phyloP scores from a whole-genome alignment of 2,329 filamentous ascomycete genomes.

The Xylaria polymorpha region DNA sequence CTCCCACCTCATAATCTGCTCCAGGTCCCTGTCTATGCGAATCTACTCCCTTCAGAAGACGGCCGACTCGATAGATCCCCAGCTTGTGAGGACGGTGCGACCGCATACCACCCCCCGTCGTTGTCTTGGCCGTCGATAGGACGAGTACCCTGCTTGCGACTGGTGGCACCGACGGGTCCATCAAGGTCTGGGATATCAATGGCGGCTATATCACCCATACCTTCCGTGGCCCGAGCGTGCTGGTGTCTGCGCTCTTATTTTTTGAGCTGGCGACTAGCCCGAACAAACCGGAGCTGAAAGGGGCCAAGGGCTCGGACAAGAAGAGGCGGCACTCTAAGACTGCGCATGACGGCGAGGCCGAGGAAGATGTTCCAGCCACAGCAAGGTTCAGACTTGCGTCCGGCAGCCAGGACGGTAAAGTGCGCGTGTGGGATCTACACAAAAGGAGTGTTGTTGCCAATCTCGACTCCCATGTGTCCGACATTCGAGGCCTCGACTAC shows the following conservation, averaged over 20 bases:
- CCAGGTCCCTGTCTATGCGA: constrained; percentile 94
- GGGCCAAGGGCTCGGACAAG: constrained; percentile 55
- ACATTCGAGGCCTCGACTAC: constrained; percentile 89
- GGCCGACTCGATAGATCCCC: constrained; percentile 69
- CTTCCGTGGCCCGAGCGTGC: constrained; percentile 90
- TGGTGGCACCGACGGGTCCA: constrained; percentile 89
- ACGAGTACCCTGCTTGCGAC: constrained; percentile 92
- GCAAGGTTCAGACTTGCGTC: constrained; percentile 83
- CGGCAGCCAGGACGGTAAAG: constrained; percentile 92
- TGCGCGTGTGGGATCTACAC: constrained; percentile 91
- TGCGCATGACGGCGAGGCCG: constrained; percentile 53
- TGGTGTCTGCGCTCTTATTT: constrained; percentile 91
- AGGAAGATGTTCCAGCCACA: constrained; percentile 56
- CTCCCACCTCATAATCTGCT: constrained; percentile 90
- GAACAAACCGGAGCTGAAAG: constrained; percentile 58
- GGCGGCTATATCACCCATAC: constrained; percentile 94
- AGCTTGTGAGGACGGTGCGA: constrained; percentile 83
- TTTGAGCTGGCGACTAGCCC: constrained; percentile 75
- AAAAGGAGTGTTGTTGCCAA: constrained; percentile 81
- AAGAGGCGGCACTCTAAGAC: constrained; percentile 59
- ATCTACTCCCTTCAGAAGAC: constrained; percentile 80
- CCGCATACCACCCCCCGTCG: constrained; percentile 88
- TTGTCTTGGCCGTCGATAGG: constrained; percentile 84
- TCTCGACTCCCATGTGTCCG: constrained; percentile 92
- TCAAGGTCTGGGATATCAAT: constrained; percentile 96